A percentile compares a stretch with the other conserved stretches of the same genome.
Evolutionary conservation across 352 stramenopile species (phyloP).

Genomic region (Phytopythium sindhum): DNA sequence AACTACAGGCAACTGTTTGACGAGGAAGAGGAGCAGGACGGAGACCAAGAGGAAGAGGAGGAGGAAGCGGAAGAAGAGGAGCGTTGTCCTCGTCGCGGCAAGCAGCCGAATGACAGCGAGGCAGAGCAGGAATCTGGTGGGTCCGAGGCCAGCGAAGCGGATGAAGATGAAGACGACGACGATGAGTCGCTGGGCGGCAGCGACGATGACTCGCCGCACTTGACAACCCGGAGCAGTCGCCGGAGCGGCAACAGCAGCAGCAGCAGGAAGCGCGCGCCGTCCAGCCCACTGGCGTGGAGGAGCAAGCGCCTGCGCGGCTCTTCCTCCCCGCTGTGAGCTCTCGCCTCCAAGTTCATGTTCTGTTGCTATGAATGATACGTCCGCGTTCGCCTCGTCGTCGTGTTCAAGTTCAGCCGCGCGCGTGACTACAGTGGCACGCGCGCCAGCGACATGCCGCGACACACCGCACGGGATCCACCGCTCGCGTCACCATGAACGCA

Average conservation of each 20-base stretch:
- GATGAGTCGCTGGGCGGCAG: slow-evolving; percentile 6
- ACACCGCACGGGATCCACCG: no score
- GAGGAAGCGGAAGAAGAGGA: slow-evolving; percentile 25
- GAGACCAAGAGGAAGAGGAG: slow-evolving; percentile 28
- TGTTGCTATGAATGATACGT: background rate
- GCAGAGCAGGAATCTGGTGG: slow-evolving; percentile 12
- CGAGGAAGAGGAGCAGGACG: slow-evolving; percentile 31
- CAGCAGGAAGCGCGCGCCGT: background rate
- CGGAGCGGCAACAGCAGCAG: background rate
- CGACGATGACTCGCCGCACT: background rate
- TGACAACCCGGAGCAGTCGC: background rate
- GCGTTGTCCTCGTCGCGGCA: background rate
- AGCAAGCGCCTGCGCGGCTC: slow-evolving; percentile 5
- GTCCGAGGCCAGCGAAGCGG: slow-evolving; percentile 11
- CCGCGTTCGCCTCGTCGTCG: background rate
- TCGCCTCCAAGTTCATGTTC: no score
- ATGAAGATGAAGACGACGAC: slow-evolving; percentile 20
- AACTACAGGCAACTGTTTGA: slow-evolving; percentile 39
- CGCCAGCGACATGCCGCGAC: background rate
- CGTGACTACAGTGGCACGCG: background rate
- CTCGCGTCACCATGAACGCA: no score
- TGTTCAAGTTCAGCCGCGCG: background rate
- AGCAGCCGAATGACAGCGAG: background rate
- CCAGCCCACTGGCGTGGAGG: background rate
- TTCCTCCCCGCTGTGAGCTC: background rate